These are phyloP conservation scores for Tuber aestivum DNA, from an alignment of 495 filamentous ascomycete species.

Conservation along the genomic window DNA sequence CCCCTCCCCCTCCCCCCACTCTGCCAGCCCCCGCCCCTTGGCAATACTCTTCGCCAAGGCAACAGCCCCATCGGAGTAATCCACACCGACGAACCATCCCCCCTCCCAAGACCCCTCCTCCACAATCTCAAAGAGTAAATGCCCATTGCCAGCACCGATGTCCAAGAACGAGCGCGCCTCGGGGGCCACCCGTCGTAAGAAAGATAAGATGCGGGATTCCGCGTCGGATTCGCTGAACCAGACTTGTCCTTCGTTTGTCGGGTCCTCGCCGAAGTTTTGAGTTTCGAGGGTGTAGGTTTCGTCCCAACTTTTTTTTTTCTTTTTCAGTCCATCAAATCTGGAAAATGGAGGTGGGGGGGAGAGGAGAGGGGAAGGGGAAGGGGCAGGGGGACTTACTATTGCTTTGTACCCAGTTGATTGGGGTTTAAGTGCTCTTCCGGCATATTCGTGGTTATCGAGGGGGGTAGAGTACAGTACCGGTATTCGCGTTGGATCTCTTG, in stretches of 20 bases:
- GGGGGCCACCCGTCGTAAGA: constrained; percentile 47
- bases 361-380: background rate
- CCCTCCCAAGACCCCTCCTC: constrained; percentile 47
- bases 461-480: no score
- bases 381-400: constrained; percentile 58
- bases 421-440: constrained; percentile 50
- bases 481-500: background rate
- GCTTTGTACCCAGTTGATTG: constrained; percentile 61
- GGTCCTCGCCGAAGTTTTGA: constrained; percentile 56
- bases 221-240: constrained; percentile 73
- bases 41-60: constrained; percentile 58
- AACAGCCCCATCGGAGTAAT: constrained; percentile 72
- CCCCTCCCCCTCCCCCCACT: no score
- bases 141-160: constrained; percentile 87
- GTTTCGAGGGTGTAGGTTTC: constrained; percentile 57
- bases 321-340: background rate
- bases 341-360: background rate
- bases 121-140: constrained; percentile 69
- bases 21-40: constrained; percentile 40
- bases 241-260: constrained; percentile 60
- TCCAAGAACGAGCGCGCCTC: constrained; percentile 54
- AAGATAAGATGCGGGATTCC: constrained; percentile 55
- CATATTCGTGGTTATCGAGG: constrained; percentile 2
- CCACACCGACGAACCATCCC: constrained; percentile 67
- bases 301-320: constrained; percentile 57